phyloP scores from a whole-genome alignment of 768 basidiomycete genomes.

The Termitomyces sp. region DNA sequence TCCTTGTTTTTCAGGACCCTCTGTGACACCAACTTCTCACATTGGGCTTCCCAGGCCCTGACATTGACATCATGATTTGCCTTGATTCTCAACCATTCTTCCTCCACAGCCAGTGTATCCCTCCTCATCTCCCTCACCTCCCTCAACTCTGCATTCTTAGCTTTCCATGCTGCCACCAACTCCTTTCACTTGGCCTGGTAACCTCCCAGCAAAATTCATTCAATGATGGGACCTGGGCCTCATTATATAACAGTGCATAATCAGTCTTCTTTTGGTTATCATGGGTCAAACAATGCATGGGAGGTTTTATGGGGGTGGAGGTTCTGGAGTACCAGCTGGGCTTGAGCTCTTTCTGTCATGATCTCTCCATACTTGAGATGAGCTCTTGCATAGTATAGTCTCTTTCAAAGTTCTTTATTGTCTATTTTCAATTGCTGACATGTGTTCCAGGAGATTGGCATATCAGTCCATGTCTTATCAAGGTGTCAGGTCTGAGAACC shows the following conservation, averaged over 20 bases:
- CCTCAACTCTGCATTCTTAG: neutral
- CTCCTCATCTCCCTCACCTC: too few relatives aligned
- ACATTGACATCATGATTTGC: conserved; percentile 8
- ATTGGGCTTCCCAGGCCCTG: conserved; percentile 3
- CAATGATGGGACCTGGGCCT: neutral
- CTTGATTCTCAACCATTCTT: conserved; percentile 14
- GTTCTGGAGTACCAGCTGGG: neutral
- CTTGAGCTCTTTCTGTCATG: neutral
- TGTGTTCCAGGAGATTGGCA: too few relatives aligned
- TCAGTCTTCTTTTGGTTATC: neutral
- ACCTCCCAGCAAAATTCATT: neutral
- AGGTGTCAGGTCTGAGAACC: too few relatives aligned
- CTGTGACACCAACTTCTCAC: conserved; percentile 7
- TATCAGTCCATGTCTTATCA: too few relatives aligned
- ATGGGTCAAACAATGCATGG: neutral
- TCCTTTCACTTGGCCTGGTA: neutral
- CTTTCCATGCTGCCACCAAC: neutral
- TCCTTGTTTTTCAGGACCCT: too few relatives aligned
- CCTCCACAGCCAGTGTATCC: conserved; percentile 1
- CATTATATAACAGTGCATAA: neutral
- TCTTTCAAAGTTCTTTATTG: neutral
- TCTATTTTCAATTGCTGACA: neutral
- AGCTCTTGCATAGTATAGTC: neutral
- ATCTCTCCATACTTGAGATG: neutral
- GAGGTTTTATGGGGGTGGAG: neutral